Evolutionary conservation across 305 asterid genomes (phyloP).

Genomic region (Fraxinus paxiana): DNA sequence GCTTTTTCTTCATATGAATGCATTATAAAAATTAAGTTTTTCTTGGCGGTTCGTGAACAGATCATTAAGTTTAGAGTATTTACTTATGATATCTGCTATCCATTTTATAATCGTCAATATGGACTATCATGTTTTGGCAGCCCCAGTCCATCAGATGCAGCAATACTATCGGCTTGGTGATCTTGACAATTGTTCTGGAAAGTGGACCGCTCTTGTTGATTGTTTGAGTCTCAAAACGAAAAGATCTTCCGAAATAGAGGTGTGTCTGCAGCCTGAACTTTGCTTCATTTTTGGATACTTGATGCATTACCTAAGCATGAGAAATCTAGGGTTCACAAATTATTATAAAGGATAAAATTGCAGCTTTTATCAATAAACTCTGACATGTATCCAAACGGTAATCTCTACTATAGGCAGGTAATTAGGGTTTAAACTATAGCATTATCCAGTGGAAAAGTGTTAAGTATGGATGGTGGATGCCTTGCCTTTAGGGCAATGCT

Average conservation of each 20-base stretch:
- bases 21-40: background rate
- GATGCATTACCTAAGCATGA: background rate
- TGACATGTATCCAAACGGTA: background rate
- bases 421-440: background rate
- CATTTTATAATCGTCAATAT: conserved; percentile 7
- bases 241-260: conserved; percentile 64
- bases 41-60: background rate
- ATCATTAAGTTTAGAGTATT: background rate
- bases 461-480: background rate
- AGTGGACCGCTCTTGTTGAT: conserved; percentile 67
- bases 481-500: background rate
- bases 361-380: background rate
- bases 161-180: conserved; percentile 79
- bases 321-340: background rate
- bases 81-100: background rate
- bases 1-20: background rate
- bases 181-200: conserved; percentile 65
- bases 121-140: conserved; percentile 38
- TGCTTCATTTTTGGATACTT: conserved; percentile 8
- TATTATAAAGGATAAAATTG: background rate
- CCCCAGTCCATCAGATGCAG: conserved; percentile 88
- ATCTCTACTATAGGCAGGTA: background rate
- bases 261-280: conserved; percentile 16
- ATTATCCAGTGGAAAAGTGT: background rate
- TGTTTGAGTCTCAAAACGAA: conserved; percentile 79